These are phyloP conservation scores for Solanum dulcamara DNA, from an alignment of 257 asterid genomes.

Conservation along the genomic window DNA sequence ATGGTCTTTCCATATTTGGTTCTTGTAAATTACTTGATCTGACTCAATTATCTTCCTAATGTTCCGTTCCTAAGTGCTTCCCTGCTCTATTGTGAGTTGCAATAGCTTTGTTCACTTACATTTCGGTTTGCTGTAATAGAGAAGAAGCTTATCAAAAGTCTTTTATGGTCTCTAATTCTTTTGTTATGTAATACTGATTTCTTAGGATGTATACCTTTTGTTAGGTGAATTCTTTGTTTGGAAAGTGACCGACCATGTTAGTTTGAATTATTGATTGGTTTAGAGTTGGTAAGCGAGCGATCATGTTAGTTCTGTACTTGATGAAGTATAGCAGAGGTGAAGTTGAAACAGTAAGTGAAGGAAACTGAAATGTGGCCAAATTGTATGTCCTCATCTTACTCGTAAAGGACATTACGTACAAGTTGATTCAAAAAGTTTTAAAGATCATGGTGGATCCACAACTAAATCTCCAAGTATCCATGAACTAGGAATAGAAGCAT, in stretches of 20 bases:
- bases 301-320: not conserved
- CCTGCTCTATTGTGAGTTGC: not conserved
- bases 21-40: not conserved
- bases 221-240: not conserved
- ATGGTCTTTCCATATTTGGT: not conserved
- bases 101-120: not conserved
- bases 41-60: not conserved
- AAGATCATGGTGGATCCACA: conserved; percentile 36
- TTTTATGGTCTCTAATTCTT: not conserved
- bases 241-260: not conserved
- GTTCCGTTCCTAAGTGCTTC: not conserved
- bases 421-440: conserved; percentile 20
- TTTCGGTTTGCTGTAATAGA: not conserved
- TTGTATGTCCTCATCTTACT: conserved; percentile 20
- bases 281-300: not conserved
- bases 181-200: not conserved
- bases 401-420: conserved; percentile 42
- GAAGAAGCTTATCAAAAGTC: not conserved
- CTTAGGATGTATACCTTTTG: not conserved
- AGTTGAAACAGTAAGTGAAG: not conserved
- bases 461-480: conserved; percentile 21
- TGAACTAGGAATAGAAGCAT: conserved; percentile 9
- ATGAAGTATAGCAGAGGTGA: not conserved
- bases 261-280: not conserved
- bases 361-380: not conserved